A percentile compares a stretch with the other conserved stretches of the same genome.
phyloP scores from a whole-genome alignment of 2,329 filamentous ascomycete genomes.

The Myriangium duriaei region DNA sequence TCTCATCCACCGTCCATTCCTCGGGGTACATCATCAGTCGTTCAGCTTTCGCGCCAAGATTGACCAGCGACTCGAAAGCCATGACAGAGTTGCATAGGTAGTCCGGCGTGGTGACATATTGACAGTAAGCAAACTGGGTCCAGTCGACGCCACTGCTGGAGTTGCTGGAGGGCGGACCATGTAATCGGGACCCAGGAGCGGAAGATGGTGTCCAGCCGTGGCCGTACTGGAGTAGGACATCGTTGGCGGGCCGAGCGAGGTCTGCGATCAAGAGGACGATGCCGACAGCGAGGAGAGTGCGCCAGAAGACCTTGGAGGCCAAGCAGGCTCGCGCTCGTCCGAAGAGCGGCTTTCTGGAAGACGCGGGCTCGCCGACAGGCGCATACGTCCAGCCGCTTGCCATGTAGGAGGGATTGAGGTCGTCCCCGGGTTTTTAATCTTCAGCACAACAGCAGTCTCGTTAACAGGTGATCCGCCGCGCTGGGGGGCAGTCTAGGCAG shows the following conservation, averaged over 20 bases:
- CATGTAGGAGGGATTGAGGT: no score
- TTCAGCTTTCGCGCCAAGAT: constrained; percentile 32
- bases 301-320: background rate
- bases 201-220: background rate
- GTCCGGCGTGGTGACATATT: constrained; percentile 32
- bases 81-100: constrained; percentile 34
- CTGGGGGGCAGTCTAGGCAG: no score
- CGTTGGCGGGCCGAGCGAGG: background rate
- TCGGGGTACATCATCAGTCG: constrained; percentile 33
- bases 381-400: no score
- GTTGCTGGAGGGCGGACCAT: background rate
- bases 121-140: constrained; percentile 30
- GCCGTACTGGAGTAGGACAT: background rate
- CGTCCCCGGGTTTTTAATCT: no score
- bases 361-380: no score
- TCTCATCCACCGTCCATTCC: constrained; percentile 19
- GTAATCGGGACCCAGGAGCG: background rate
- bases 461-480: no score
- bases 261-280: background rate
- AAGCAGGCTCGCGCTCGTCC: background rate
- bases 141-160: constrained; percentile 22
- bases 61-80: constrained; percentile 31
- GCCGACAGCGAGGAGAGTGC: background rate
- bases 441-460: no score
- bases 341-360: no score